These are phyloP conservation scores for Primulina huaijiensis DNA, from an alignment of 257 asterid genomes.

Conservation along the genomic window DNA sequence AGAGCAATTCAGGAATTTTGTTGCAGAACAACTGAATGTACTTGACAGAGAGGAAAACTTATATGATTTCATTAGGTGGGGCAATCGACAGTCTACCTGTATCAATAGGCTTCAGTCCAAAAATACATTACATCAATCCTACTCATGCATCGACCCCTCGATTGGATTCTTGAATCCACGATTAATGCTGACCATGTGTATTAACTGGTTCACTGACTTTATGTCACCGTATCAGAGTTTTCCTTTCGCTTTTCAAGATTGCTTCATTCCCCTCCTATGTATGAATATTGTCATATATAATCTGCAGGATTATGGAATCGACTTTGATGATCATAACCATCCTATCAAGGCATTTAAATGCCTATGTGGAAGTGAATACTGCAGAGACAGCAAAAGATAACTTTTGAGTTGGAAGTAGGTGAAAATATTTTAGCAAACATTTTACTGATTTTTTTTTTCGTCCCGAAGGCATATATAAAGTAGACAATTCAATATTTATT, in stretches of 20 bases:
- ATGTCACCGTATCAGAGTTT: background rate
- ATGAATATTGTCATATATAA: background rate
- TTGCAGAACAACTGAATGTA: too few species aligned
- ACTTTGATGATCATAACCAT: conserved; percentile 50
- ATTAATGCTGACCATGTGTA: background rate
- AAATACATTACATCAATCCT: background rate
- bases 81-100: too few species aligned
- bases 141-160: background rate
- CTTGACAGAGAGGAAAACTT: too few species aligned
- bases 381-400: conserved; percentile 33
- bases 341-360: conserved; percentile 60
- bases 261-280: background rate
- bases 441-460: background rate
- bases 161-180: background rate
- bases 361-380: conserved; percentile 50
- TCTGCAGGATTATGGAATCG: conserved; percentile 59
- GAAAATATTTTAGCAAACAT: background rate
- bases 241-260: background rate
- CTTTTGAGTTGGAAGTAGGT: background rate
- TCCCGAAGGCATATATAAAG: background rate
- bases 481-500: too few species aligned
- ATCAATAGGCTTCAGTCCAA: too few species aligned
- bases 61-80: too few species aligned
- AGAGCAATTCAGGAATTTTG: too few species aligned
- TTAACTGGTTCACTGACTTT: background rate